Percentiles rank a stretch among this genome's conserved stretches.
These are phyloP conservation scores for Aspergillus tamarii DNA, from an alignment of 2,329 filamentous ascomycete genomes.

Conservation along the genomic window DNA sequence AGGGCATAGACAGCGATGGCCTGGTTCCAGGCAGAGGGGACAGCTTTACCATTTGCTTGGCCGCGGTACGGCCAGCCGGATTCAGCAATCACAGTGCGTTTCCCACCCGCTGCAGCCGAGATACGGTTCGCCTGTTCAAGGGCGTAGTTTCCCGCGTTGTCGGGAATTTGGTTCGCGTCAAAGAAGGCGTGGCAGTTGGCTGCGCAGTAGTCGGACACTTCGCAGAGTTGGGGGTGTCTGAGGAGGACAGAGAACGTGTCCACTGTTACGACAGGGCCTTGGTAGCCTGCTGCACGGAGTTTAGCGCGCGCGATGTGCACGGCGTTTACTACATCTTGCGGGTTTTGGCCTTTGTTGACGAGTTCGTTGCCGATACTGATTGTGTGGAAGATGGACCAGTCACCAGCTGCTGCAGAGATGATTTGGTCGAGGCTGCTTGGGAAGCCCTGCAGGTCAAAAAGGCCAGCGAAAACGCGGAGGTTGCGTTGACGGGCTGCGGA, in stretches of 20 bases:
- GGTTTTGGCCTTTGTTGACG: constrained; percentile 65
- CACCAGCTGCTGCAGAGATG: constrained; percentile 59
- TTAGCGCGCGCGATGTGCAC: constrained; percentile 60
- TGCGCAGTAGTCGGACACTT: constrained; percentile 75
- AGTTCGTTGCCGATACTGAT: constrained; percentile 81
- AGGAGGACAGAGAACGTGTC: constrained; percentile 76
- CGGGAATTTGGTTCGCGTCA: constrained; percentile 63
- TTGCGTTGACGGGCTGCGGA: constrained; percentile 65
- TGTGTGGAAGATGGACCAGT: constrained; percentile 72
- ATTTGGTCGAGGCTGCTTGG: constrained; percentile 63
- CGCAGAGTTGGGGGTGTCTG: constrained; percentile 69
- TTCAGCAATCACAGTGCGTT: constrained; percentile 76
- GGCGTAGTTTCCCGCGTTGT: constrained; percentile 69
- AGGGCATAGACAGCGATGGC: constrained; percentile 67
- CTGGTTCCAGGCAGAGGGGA: constrained; percentile 71
- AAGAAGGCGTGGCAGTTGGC: constrained; percentile 87
- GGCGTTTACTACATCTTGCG: constrained; percentile 58
- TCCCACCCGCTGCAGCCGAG: constrained; percentile 52
- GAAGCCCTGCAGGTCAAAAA: constrained; percentile 66
- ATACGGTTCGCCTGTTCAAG: constrained; percentile 56
- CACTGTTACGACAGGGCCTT: constrained; percentile 75
- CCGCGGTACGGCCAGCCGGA: constrained; percentile 81
- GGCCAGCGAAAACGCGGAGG: constrained; percentile 74
- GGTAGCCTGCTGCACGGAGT: constrained; percentile 67
- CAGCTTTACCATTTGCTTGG: constrained; percentile 65